A percentile compares a stretch with the other conserved stretches of the same genome.
These are phyloP conservation scores for Colletotrichum liriopes DNA, from an alignment of 2,329 filamentous ascomycete species.

Conservation along the genomic window DNA sequence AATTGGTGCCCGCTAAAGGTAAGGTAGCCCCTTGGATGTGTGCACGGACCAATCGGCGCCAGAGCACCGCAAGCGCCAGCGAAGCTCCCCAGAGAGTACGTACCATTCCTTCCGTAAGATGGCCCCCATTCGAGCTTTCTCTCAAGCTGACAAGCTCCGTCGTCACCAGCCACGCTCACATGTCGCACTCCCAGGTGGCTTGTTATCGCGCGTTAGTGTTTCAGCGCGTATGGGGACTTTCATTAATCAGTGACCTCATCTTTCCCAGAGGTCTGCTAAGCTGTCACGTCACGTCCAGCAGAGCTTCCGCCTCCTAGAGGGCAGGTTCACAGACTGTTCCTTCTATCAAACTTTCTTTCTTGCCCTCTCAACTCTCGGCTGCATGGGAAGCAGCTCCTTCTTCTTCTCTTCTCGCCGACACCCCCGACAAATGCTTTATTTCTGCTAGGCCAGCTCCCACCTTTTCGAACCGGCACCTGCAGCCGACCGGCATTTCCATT, in stretches of 20 bases:
- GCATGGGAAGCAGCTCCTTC: slow-evolving; percentile 29
- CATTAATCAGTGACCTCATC: slow-evolving; percentile 43
- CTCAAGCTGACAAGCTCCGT: slow-evolving; percentile 7
- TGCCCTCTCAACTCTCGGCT: not conserved
- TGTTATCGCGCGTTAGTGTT: slow-evolving; percentile 34
- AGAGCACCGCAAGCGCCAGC: not conserved
- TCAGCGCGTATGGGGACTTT: slow-evolving; percentile 34
- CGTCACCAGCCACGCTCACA: slow-evolving; percentile 26
- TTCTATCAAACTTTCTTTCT: slow-evolving; percentile 19
- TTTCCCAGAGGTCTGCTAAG: slow-evolving; percentile 18
- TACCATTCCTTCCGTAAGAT: not conserved
- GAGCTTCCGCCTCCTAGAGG: slow-evolving; percentile 32
- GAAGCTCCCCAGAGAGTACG: not conserved
- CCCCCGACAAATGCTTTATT: not conserved
- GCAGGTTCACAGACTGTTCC: slow-evolving; percentile 16
- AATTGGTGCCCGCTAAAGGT: slow-evolving; percentile 40
- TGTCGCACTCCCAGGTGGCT: slow-evolving; percentile 24
- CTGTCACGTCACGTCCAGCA: slow-evolving; percentile 33
- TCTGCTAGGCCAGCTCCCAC: not conserved
- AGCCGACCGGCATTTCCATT: slow-evolving; percentile 44
- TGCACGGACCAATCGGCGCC: slow-evolving; percentile 30
- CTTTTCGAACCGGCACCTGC: not conserved
- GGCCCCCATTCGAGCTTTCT: slow-evolving; percentile 5
- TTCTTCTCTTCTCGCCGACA: slow-evolving; percentile 23
- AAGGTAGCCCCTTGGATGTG: slow-evolving; percentile 33